phyloP scores from a whole-genome alignment of 768 basidiomycete genomes.

The Pseudohyphozyma bogoriensis region DNA sequence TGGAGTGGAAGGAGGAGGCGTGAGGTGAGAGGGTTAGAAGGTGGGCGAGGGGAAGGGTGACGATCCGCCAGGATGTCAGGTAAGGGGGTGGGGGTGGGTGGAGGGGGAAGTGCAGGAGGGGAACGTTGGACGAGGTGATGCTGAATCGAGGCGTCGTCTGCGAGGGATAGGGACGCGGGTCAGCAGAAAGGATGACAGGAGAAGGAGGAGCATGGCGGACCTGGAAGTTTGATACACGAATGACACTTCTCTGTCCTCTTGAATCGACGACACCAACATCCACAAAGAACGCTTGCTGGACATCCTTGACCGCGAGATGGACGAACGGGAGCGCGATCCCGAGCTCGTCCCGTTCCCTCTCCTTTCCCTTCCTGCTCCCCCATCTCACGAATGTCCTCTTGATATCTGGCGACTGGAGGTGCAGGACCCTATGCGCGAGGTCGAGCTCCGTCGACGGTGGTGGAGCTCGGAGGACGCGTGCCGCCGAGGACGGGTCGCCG shows the following conservation, averaged over 20 bases:
- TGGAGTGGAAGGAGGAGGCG: neutral
- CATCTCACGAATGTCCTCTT: constrained; percentile 14
- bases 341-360: neutral
- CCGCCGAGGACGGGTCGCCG: neutral
- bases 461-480: no score
- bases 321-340: constrained; percentile 12
- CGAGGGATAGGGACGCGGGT: neutral
- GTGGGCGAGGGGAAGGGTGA: constrained; percentile 6
- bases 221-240: constrained; percentile 17
- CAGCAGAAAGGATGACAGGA: neutral
- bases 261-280: constrained; percentile 7
- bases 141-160: neutral
- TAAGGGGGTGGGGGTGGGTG: neutral
- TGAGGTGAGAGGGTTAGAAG: neutral
- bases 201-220: neutral
- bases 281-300: constrained; percentile 12
- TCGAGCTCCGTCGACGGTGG: neutral
- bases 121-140: neutral
- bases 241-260: neutral
- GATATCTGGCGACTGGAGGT: constrained; percentile 18
- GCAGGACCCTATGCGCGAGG: constrained; percentile 7
- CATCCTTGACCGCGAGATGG: constrained; percentile 17
- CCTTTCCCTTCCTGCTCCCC: constrained; percentile 6
- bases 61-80: constrained; percentile 12
- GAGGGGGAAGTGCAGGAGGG: constrained; percentile 14